Conservation (phyloP, 371 early-diverging fungal genomes). For the Nematocida major region DNA sequence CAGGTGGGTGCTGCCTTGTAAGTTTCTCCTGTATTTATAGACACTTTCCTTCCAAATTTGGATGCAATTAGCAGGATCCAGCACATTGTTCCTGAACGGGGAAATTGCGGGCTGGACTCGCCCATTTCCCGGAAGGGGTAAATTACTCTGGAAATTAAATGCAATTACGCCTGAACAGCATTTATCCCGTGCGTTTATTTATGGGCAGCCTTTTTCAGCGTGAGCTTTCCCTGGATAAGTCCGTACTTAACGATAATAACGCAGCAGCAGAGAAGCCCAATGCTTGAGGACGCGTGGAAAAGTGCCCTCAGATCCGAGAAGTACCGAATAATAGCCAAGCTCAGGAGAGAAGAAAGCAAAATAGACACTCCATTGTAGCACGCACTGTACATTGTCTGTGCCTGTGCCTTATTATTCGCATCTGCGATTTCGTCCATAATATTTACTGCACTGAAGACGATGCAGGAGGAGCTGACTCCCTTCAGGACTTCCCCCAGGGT, state of each 20-base stretch:
- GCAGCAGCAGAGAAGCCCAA: constrained; percentile 21
- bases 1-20: no score
- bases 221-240: constrained; percentile 1
- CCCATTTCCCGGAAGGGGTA: no score
- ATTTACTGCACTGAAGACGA: constrained; percentile 43
- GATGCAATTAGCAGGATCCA: no score
- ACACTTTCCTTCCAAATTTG: no score
- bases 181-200: neutral
- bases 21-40: no score
- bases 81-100: no score
- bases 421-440: constrained; percentile 33
- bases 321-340: neutral
- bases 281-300: constrained; percentile 27
- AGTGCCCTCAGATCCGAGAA: constrained; percentile 45
- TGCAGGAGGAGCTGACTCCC: constrained; percentile 46
- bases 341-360: constrained; percentile 29
- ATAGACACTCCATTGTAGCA: constrained; percentile 47
- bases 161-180: no score
- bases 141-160: no score
- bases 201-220: neutral
- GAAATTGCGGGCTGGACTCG: no score
- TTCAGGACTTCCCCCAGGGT: constrained; percentile 28
- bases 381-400: constrained; percentile 45
- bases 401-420: constrained; percentile 24
- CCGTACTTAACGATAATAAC: constrained; percentile 43